Base-by-base conservation (phyloP, 2,329 filamentous ascomycete genomes). In the Cladosporium sp. region DNA sequence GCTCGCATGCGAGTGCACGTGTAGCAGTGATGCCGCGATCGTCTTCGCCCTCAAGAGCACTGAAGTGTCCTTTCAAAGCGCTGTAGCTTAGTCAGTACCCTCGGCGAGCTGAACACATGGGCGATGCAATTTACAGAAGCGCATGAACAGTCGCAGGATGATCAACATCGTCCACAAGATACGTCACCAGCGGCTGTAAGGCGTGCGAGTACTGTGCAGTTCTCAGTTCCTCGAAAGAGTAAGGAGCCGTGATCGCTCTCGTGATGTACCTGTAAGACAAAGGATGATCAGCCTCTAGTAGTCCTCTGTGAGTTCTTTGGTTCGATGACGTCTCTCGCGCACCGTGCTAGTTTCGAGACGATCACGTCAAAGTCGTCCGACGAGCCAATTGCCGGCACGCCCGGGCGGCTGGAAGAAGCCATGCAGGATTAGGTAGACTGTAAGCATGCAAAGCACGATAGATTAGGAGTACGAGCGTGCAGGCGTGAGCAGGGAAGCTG, bases 41-140 rank as follows among this genome's bases (percentile, higher is more conserved):
- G 52, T 79, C 77, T 50, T 80, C 78, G 48, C 78, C 78, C 61
- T 88, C 86, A 34, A 80, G 76, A 12, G 83, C 80, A 22, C 82
- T 76, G 60, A 87, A 93, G 67, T 92, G 88, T 78, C 87, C 90
- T 68, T 88, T 89, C 28, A 91, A 76, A 1, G 87, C 88, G 49
- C 88, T 90, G 54, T 9, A 17, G 28, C 17, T 49, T 45, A 58
- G 49, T 55, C 10, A 32, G 56, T 35, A 59, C 36, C 20, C 25
- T 37, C 28, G 13, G 6, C 17, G 3, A 9, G 28, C 13, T 15
- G 25, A 13, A 13, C 6, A 22, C 20, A 48, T 8, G 3, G 22
- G 12, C 25, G 45, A 15, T 37, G 36, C 20, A 40, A 25, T 58
- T 57, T 75, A 90, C 86, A 92, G 75, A 32, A 92, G 75, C 50